These are phyloP conservation scores for Staphylotrichum tortipilum DNA, from an alignment of 495 filamentous ascomycete species.

Conservation along the genomic window DNA sequence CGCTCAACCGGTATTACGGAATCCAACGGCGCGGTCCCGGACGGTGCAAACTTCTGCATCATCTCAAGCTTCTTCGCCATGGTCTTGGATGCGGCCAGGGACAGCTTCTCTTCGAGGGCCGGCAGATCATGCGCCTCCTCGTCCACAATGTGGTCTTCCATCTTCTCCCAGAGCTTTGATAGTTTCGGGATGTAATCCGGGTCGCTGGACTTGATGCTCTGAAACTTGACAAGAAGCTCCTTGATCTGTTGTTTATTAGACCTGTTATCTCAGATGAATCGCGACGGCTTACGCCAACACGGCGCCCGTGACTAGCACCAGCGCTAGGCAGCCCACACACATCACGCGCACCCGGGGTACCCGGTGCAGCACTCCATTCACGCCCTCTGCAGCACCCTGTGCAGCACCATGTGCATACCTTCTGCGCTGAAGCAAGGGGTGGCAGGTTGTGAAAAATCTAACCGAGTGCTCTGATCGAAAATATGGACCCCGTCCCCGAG, in stretches of 20 bases:
- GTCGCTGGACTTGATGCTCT: background rate
- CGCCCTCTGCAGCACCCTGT: background rate
- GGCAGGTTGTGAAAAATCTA: too few species aligned
- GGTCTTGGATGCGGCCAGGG: background rate
- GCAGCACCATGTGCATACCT: too few species aligned
- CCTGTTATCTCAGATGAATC: background rate
- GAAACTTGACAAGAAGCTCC: background rate
- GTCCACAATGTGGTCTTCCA: slow-evolving; percentile 3
- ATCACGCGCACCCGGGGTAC: background rate
- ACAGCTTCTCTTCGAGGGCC: slow-evolving; percentile 2
- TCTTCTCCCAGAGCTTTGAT: slow-evolving; percentile 1
- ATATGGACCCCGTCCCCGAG: too few species aligned
- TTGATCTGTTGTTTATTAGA: too few species aligned
- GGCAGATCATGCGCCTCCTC: slow-evolving; percentile 4
- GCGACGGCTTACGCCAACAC: background rate
- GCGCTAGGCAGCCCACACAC: background rate
- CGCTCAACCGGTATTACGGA: too few species aligned
- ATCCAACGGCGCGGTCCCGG: background rate
- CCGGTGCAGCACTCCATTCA: background rate
- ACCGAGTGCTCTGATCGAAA: too few species aligned
- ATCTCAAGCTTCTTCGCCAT: background rate
- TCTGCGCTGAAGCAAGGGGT: too few species aligned
- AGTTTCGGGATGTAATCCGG: background rate
- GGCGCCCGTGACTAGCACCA: background rate
- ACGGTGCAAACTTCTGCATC: slow-evolving; percentile 1